phyloP scores from a whole-genome alignment of 495 filamentous ascomycete genomes.

The Ramalina intermedia region DNA sequence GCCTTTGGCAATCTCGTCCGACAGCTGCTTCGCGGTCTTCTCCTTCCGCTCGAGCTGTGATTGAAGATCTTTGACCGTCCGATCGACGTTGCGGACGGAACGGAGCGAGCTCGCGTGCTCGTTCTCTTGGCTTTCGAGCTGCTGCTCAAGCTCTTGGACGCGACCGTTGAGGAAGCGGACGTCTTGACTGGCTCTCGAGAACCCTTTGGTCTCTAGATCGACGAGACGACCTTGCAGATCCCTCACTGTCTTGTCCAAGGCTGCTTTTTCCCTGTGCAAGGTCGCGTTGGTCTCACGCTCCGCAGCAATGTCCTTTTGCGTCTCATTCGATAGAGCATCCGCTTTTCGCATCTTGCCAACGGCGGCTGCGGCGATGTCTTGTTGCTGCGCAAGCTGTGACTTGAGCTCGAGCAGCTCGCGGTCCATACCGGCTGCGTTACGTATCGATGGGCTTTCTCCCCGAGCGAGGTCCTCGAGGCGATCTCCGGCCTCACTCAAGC shows the following conservation, averaged over 20 bases:
- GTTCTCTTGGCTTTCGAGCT: conserved; percentile 72
- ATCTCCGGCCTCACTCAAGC: conserved; percentile 77
- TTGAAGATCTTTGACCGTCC: conserved; percentile 86
- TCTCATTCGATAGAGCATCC: conserved; percentile 73
- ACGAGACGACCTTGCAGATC: conserved; percentile 82
- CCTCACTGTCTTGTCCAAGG: conserved; percentile 78
- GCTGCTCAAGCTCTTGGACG: conserved; percentile 93
- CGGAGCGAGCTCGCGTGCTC: conserved; percentile 67
- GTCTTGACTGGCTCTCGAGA: conserved; percentile 84
- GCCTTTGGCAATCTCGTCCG: conserved; percentile 65
- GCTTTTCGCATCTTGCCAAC: conserved; percentile 98
- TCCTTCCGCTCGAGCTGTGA: conserved; percentile 85
- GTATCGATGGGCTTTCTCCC: conserved; percentile 77
- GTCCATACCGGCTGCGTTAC: conserved; percentile 82
- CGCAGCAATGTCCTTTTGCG: conserved; percentile 86
- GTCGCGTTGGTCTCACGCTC: conserved; percentile 74
- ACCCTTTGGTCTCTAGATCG: conserved; percentile 93
- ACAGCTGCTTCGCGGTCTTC: conserved; percentile 62
- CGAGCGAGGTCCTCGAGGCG: conserved; percentile 83
- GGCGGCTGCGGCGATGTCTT: conserved; percentile 83
- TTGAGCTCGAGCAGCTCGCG: conserved; percentile 84
- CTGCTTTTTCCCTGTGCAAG: conserved; percentile 84
- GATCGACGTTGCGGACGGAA: conserved; percentile 83
- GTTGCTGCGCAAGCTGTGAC: conserved; percentile 75
- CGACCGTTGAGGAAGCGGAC: conserved; percentile 88